These are phyloP conservation scores for Leccinum disarticulatum DNA, from an alignment of 768 basidiomycete species.

Conservation along the genomic window DNA sequence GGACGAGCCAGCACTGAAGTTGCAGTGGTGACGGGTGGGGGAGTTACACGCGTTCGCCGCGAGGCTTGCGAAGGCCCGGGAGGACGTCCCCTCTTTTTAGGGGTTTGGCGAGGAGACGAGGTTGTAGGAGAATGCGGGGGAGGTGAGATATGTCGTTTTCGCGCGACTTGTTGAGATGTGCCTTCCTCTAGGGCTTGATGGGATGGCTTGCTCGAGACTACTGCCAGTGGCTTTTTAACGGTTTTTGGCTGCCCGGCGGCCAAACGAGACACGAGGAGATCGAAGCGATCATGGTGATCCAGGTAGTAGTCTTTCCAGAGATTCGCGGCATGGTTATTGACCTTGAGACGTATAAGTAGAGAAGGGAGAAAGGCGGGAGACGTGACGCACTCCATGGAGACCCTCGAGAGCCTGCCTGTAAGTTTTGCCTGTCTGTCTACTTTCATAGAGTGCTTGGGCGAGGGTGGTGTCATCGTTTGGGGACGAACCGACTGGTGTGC, in stretches of 20 bases:
- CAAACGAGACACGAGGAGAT: conserved; percentile 36
- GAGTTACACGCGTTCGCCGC: conserved; percentile 24
- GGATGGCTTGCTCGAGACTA: conserved; percentile 13
- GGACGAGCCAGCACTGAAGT: conserved; percentile 26
- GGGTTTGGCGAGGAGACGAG: conserved; percentile 27
- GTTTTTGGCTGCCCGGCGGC: conserved; percentile 25
- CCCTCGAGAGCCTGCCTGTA: conserved; percentile 68
- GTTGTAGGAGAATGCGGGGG: background rate
- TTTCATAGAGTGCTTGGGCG: conserved; percentile 44
- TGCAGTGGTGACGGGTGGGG: conserved; percentile 19
- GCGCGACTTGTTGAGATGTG: conserved; percentile 30
- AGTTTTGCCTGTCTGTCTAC: conserved; percentile 41
- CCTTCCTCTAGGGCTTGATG: conserved; percentile 10
- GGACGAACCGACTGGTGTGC: conserved; percentile 48
- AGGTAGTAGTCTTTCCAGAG: conserved; percentile 83
- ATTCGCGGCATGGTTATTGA: conserved; percentile 50
- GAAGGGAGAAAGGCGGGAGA: background rate
- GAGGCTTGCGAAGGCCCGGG: conserved; percentile 25
- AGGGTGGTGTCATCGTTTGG: conserved; percentile 60
- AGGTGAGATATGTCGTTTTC: conserved; percentile 36
- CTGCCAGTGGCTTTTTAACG: conserved; percentile 28
- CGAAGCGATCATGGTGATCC: conserved; percentile 62
- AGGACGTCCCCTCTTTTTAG: conserved; percentile 23
- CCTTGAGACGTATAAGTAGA: conserved; percentile 25
- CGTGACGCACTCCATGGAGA: conserved; percentile 57